Evolutionary conservation across 1,139 yeast species (phyloP).

Genomic region (Kodamaea sp.): DNA sequence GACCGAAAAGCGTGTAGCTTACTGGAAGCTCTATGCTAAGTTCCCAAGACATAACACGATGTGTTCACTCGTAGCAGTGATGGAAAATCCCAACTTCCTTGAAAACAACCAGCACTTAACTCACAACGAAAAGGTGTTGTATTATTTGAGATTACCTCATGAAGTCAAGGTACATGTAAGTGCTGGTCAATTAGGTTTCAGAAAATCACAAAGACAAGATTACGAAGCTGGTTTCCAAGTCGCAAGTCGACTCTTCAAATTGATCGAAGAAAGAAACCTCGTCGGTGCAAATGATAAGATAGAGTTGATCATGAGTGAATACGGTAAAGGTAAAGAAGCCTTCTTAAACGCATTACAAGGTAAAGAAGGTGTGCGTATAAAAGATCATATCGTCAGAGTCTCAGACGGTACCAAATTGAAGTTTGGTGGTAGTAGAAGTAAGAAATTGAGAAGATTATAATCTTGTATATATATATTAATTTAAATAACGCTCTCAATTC

Average conservation of each 20-base stretch:
- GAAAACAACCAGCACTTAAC: slow-evolving; percentile 53
- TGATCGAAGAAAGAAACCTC: slow-evolving; percentile 58
- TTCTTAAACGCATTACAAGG: slow-evolving; percentile 83
- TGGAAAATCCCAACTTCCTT: slow-evolving; percentile 59
- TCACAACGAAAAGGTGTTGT: slow-evolving; percentile 73
- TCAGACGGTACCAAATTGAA: slow-evolving; percentile 78
- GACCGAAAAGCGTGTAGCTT: slow-evolving; percentile 32
- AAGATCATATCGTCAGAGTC: slow-evolving; percentile 62
- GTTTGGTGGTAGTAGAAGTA: slow-evolving; percentile 90
- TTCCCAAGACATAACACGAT: slow-evolving; percentile 84
- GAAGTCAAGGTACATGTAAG: slow-evolving; percentile 63
- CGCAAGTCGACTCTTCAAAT: slow-evolving; percentile 65
- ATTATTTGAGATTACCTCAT: slow-evolving; percentile 77
- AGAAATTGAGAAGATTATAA: slow-evolving; percentile 64
- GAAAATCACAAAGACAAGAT: slow-evolving; percentile 80
- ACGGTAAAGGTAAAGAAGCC: slow-evolving; percentile 88
- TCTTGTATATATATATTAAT: background rate
- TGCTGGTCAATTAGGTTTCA: slow-evolving; percentile 73
- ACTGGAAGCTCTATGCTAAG: slow-evolving; percentile 70
- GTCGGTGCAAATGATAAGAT: slow-evolving; percentile 51
- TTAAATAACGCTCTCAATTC: too few species aligned
- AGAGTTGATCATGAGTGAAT: slow-evolving; percentile 74
- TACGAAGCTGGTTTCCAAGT: slow-evolving; percentile 95
- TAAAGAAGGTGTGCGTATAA: slow-evolving; percentile 74
- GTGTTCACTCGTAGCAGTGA: slow-evolving; percentile 69